A percentile compares a stretch with the other conserved stretches of the same genome.
phyloP scores from a whole-genome alignment of 208 protist species.

The Wallacemonas sp. region DNA sequence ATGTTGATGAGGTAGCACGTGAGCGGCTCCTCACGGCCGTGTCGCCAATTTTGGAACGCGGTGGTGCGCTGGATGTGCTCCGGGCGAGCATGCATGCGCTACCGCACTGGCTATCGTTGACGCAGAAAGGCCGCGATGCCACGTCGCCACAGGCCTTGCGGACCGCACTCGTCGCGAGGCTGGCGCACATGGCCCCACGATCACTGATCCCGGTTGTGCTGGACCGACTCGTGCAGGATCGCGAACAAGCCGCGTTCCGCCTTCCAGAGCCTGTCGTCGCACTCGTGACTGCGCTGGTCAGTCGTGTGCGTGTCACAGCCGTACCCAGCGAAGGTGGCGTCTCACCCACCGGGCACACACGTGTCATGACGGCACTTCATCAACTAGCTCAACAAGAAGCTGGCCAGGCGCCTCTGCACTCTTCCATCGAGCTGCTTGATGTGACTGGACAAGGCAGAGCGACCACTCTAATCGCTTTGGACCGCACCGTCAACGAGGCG shows the following conservation, averaged over 20 bases:
- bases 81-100: conserved; percentile 11
- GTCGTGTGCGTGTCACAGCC: not conserved
- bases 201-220: conserved; percentile 14
- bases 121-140: too few species aligned
- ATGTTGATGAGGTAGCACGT: not conserved
- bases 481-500: too few species aligned
- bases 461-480: too few species aligned
- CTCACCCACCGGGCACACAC: not conserved
- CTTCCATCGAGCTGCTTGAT: too few species aligned
- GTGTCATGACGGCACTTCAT: not conserved
- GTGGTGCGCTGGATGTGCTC: not conserved
- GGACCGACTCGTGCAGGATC: not conserved
- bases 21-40: not conserved
- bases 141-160: too few species aligned
- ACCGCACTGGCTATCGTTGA: not conserved
- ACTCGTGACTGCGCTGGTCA: not conserved
- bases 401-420: not conserved
- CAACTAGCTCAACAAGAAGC: not conserved
- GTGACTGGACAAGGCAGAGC: too few species aligned
- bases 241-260: not conserved
- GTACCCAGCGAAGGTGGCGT: too few species aligned
- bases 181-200: not conserved
- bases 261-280: not conserved
- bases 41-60: not conserved
- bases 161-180: too few species aligned